Percentiles rank a stretch among this genome's conserved stretches.
Evolutionary conservation across 305 asterid genomes (phyloP).

Genomic region (Fraxinus latifolia): DNA sequence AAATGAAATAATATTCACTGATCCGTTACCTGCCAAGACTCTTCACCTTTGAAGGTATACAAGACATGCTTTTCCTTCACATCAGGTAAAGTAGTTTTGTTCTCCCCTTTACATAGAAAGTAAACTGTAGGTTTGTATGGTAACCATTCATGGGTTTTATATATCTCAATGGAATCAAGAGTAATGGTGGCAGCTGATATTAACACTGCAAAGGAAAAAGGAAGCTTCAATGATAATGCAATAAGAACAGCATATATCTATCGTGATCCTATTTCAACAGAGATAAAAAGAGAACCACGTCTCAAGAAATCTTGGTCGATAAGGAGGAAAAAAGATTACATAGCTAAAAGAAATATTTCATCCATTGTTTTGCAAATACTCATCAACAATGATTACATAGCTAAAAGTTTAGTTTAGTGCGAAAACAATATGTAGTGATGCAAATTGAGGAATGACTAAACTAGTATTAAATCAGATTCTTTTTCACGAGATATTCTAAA

Average conservation of each 20-base stretch:
- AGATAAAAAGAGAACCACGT: not conserved
- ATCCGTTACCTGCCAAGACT: conserved; percentile 87
- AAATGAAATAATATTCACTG: not conserved
- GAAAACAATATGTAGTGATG: not conserved
- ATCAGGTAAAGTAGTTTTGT: conserved; percentile 60
- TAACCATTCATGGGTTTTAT: conserved; percentile 62
- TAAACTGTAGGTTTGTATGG: conserved; percentile 51
- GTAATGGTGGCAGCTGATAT: conserved; percentile 63
- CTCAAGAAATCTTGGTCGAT: not conserved
- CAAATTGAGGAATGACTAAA: not conserved
- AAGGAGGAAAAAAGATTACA: not conserved
- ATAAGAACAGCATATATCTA: not conserved
- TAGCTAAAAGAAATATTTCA: not conserved
- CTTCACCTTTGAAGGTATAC: conserved; percentile 76
- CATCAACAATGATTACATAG: not conserved
- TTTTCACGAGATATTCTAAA: not conserved
- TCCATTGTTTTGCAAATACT: not conserved
- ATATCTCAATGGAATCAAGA: conserved; percentile 67
- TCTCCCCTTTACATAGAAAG: conserved; percentile 72
- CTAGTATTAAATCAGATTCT: not conserved
- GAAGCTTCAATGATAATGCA: not conserved
- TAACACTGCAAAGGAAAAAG: conserved; percentile 32
- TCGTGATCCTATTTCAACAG: not conserved
- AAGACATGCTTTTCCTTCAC: conserved; percentile 53
- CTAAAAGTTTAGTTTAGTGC: not conserved